These are phyloP conservation scores for Cochlearia excelsa DNA, from an alignment of 345 rosid genomes.

Conservation along the genomic window DNA sequence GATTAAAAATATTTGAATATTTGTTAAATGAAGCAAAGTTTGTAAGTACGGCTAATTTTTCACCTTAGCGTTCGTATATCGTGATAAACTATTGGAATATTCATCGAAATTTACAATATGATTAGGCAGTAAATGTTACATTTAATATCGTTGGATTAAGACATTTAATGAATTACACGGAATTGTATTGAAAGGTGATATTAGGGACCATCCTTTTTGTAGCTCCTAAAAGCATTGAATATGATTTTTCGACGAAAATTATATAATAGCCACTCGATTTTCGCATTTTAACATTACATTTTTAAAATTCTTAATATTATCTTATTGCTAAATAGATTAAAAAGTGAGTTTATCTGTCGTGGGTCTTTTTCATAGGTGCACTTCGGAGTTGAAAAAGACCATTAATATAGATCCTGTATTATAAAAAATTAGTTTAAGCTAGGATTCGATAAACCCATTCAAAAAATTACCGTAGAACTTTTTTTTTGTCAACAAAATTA, in stretches of 20 bases:
- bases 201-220: neutral
- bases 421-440: slow-evolving; percentile 1
- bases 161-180: neutral
- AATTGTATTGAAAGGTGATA: neutral
- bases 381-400: slow-evolving; percentile 32
- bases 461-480: too few relatives aligned
- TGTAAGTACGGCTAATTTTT: too few relatives aligned
- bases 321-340: slow-evolving; percentile 10
- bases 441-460: neutral
- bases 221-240: neutral
- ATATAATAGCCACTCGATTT: slow-evolving; percentile 31
- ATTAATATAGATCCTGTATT: neutral
- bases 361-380: slow-evolving; percentile 30
- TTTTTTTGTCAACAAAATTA: too few relatives aligned
- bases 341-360: slow-evolving; percentile 23
- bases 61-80: too few relatives aligned
- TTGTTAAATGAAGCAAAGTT: too few relatives aligned
- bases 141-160: neutral
- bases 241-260: neutral
- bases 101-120: neutral
- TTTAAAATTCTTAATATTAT: slow-evolving; percentile 8
- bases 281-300: slow-evolving; percentile 28
- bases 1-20: too few relatives aligned
- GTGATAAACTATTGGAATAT: too few relatives aligned
- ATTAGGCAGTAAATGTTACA: neutral